Conservation (phyloP, 139 green algal genomes). For the Gonium pectorale region DNA sequence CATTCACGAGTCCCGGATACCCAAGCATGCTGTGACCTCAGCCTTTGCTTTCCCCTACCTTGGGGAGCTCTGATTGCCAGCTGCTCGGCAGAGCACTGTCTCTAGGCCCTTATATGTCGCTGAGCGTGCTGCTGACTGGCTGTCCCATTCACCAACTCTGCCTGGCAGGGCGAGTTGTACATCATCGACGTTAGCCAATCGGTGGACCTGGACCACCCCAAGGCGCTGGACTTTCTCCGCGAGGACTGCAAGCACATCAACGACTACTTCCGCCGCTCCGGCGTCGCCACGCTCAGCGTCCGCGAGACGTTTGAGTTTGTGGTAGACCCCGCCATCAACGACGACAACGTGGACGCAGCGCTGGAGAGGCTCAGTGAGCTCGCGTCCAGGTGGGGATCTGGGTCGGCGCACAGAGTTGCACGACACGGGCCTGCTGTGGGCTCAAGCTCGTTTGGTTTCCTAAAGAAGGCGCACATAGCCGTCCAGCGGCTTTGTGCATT, state of each 20-base stretch:
- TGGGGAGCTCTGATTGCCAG: too few relatives aligned
- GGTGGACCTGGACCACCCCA: conserved; percentile 98
- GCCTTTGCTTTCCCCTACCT: too few relatives aligned
- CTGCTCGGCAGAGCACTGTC: too few relatives aligned
- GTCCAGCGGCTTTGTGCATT: too few relatives aligned
- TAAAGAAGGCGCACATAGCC: too few relatives aligned
- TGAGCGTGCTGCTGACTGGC: too few relatives aligned
- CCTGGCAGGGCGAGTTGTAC: conserved; percentile 76
- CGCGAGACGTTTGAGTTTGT: conserved; percentile 98
- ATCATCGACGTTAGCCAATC: conserved; percentile 96
- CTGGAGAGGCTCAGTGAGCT: conserved; percentile 83
- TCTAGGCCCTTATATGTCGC: too few relatives aligned
- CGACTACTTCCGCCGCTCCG: conserved; percentile 87
- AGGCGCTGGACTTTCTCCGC: conserved; percentile 96
- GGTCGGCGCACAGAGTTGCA: too few relatives aligned
- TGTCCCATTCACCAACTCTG: neutral
- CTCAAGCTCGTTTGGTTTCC: too few relatives aligned
- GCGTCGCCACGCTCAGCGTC: conserved; percentile 85
- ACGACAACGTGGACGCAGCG: conserved; percentile 82
- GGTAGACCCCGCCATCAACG: conserved; percentile 89
- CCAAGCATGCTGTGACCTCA: too few relatives aligned
- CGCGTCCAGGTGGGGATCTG: conserved; percentile 67
- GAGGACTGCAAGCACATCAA: conserved; percentile 96
- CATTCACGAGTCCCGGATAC: too few relatives aligned
- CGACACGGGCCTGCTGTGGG: too few relatives aligned